Evolutionary conservation across 2,329 filamentous ascomycete species (phyloP), one percentile per base, ranked within the genome.

Genomic region (Claviceps maximensis): DNA sequence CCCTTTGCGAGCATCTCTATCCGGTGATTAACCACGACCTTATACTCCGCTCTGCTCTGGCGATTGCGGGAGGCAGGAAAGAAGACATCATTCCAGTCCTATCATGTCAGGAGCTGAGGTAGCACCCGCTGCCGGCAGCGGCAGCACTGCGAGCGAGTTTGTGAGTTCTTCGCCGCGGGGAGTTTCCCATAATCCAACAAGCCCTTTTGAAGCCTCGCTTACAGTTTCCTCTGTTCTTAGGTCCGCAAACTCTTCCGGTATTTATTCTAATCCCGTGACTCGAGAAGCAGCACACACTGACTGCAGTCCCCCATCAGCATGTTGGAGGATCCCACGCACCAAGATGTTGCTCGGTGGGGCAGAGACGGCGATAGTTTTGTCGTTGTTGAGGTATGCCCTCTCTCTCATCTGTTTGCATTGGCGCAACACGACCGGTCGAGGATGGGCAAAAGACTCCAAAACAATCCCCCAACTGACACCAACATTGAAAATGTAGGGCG

Each of bases 221-320:
- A 55, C 54, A 19, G 13, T 21, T 3, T 15, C 9, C 19, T 31
- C 25, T 21, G 13, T 33, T 58, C 51, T 61, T 61, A 96, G 90
- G 90, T 97, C 73, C 89, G 91, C 76, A 97, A 97, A 74, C 76
- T 97, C 59, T 97, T 96, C 79, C 95, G 95, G 91, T 97, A 83
- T 71, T 52, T 13, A 36, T 33, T 10, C 19, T 17, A 21, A 19
- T 13, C 15, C 13, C 5, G 42, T 17, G 10, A 31, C 8, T 2
- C 8, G 27, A 17, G 19, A 31, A 40, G 23, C 47, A 40, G 29
- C 47, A 12, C 9, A 15, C 23, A 49, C 50, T 55, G 31, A 54
- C 57, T 59, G 53, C 62, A 58, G 49, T 29, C 45, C 47, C 29
- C 44, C 47, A 48, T 36, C 51, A 64, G 66, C 53, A 98, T 98